A percentile compares a stretch with the other conserved stretches of the same genome.
Conservation (phyloP, 148 eudicot genomes). For the Mesembryanthemum crystallinum region DNA sequence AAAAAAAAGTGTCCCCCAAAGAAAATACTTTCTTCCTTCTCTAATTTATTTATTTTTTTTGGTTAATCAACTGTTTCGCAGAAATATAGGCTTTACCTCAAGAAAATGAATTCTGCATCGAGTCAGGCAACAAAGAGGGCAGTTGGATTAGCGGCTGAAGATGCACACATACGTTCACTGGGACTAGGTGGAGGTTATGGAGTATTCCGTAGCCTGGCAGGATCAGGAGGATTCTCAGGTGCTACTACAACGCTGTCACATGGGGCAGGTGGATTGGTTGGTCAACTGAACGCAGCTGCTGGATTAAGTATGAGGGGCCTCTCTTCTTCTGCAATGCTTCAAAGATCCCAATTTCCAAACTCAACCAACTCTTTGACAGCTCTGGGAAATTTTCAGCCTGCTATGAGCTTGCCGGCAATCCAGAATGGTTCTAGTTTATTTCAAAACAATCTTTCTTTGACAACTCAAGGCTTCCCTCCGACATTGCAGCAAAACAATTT, state of each 20-base stretch:
- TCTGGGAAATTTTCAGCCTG: conserved; percentile 33
- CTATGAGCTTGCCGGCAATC: conserved; percentile 25
- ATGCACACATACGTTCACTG: conserved; percentile 43
- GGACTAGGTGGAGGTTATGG: conserved; percentile 52
- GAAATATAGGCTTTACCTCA: conserved; percentile 83
- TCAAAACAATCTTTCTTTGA: conserved; percentile 24
- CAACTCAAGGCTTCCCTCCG: conserved; percentile 23
- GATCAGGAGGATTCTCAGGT: conserved; percentile 37
- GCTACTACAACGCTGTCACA: conserved; percentile 33
- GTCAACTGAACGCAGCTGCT: conserved; percentile 46
- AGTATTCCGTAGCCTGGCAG: conserved; percentile 43
- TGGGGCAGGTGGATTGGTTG: conserved; percentile 38
- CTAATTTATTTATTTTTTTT: too few species aligned
- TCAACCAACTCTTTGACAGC: conserved; percentile 27
- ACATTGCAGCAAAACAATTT: conserved; percentile 29
- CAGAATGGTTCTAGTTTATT: conserved; percentile 30
- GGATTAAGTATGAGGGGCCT: conserved; percentile 45
- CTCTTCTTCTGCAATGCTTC: conserved; percentile 52
- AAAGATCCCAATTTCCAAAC: conserved; percentile 38
- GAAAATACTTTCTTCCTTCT: too few species aligned
- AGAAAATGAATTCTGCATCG: conserved; percentile 45
- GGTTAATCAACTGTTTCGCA: conserved; percentile 30
- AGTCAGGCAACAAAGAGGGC: conserved; percentile 41
- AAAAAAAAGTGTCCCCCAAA: too few species aligned
- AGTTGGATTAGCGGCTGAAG: conserved; percentile 43